Percentiles rank a stretch among this genome's conserved stretches.
phyloP scores from a whole-genome alignment of 768 basidiomycete species.

The Rhizopogon vulgaris region DNA sequence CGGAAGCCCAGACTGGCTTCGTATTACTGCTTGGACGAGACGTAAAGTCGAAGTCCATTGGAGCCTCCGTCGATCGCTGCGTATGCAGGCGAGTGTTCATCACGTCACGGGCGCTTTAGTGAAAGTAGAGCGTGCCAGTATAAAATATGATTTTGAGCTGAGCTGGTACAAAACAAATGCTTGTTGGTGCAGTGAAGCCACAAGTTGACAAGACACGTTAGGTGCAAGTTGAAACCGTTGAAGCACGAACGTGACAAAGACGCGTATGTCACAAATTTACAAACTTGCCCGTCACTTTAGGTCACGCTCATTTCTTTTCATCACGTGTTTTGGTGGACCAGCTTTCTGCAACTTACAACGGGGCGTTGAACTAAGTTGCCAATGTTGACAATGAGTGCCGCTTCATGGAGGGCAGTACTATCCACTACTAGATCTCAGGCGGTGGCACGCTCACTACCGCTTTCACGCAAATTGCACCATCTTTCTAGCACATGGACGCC shows the following conservation, averaged over 20 bases:
- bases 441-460: slow-evolving; percentile 7
- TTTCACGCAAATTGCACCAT: slow-evolving; percentile 48
- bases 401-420: background rate
- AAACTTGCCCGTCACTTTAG: slow-evolving; percentile 6
- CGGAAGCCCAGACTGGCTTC: slow-evolving; percentile 53
- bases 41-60: slow-evolving; percentile 89
- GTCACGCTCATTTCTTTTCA: slow-evolving; percentile 13
- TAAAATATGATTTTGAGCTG: background rate
- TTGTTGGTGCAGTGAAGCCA: background rate
- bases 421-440: slow-evolving; percentile 12
- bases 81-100: slow-evolving; percentile 22
- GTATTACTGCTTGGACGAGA: slow-evolving; percentile 47
- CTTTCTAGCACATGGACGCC: slow-evolving; percentile 38
- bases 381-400: background rate
- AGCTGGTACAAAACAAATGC: background rate
- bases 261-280: slow-evolving; percentile 27
- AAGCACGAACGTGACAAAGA: slow-evolving; percentile 10
- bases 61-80: slow-evolving; percentile 67
- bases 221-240: background rate
- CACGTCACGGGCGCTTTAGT: background rate
- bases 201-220: background rate
- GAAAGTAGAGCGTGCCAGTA: background rate
- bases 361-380: background rate
- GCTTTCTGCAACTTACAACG: background rate
- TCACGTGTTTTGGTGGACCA: slow-evolving; percentile 5